These are phyloP conservation scores for Populus nigra DNA, from an alignment of 345 rosid genomes.

Conservation along the genomic window DNA sequence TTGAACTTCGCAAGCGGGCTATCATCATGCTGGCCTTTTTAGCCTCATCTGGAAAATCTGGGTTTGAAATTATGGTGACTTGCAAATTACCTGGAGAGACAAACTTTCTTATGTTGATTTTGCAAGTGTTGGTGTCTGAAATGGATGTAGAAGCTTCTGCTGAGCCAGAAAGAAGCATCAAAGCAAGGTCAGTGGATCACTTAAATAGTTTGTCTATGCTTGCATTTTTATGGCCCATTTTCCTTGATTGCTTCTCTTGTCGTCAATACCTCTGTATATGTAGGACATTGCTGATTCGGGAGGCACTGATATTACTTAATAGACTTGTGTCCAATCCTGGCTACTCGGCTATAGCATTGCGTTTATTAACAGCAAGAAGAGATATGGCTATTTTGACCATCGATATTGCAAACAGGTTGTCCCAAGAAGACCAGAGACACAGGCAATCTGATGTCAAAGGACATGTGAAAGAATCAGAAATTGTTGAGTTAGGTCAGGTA, in stretches of 20 bases:
- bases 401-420: slow-evolving; percentile 65
- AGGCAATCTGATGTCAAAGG: slow-evolving; percentile 26
- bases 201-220: not conserved
- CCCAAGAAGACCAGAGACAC: slow-evolving; percentile 37
- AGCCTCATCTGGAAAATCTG: slow-evolving; percentile 72
- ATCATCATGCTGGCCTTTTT: slow-evolving; percentile 59
- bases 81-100: slow-evolving; percentile 48
- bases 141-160: slow-evolving; percentile 50
- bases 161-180: slow-evolving; percentile 42
- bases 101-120: slow-evolving; percentile 62
- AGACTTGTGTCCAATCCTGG: slow-evolving; percentile 64
- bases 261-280: not conserved
- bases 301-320: slow-evolving; percentile 72
- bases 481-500: slow-evolving; percentile 55
- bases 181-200: slow-evolving; percentile 51
- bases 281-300: slow-evolving; percentile 74
- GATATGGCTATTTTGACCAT: slow-evolving; percentile 76
- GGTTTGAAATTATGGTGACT: slow-evolving; percentile 59
- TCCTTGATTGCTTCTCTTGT: not conserved
- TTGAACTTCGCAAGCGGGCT: slow-evolving; percentile 65
- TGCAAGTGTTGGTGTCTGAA: slow-evolving; percentile 67
- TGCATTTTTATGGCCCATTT: not conserved
- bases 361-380: slow-evolving; percentile 58
- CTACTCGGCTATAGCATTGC: slow-evolving; percentile 53
- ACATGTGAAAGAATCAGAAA: slow-evolving; percentile 59